phyloP scores from a whole-genome alignment of 2,329 filamentous ascomycete species.

The Aspergillus aculeatinus region DNA sequence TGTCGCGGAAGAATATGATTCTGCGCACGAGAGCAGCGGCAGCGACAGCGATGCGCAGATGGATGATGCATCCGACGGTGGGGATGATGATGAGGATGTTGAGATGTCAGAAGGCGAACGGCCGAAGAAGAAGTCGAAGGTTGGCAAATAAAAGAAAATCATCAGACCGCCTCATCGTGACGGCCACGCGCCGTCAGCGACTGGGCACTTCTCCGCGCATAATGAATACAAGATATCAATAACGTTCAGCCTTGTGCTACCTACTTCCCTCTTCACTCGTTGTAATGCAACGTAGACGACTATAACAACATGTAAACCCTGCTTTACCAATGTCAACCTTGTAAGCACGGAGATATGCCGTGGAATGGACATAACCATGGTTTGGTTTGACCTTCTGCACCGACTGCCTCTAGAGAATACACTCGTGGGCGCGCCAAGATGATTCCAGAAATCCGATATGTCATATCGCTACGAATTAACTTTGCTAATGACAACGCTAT shows the following conservation, averaged over 20 bases:
- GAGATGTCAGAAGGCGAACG: constrained; percentile 46
- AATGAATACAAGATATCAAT: constrained; percentile 14
- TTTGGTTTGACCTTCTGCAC: too few relatives aligned
- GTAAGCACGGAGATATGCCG: not conserved
- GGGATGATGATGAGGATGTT: constrained; percentile 41
- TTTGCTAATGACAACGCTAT: constrained; percentile 18
- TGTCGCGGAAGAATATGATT: constrained; percentile 94
- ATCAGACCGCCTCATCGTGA: not conserved
- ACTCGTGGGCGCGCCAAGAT: not conserved
- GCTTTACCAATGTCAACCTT: not conserved
- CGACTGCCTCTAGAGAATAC: too few relatives aligned
- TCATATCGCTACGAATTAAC: constrained; percentile 11
- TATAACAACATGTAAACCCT: not conserved
- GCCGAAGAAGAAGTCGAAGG: constrained; percentile 66
- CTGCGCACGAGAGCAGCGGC: constrained; percentile 80
- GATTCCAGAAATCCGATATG: constrained; percentile 5
- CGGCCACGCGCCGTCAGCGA: constrained; percentile 1
- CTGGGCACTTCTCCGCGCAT: constrained; percentile 9
- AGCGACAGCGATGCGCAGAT: constrained; percentile 65
- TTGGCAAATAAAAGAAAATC: constrained; percentile 29
- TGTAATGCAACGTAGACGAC: not conserved
- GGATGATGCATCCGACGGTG: constrained; percentile 47
- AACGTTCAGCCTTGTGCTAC: not conserved
- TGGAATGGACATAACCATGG: not conserved
- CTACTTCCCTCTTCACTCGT: not conserved